phyloP scores from a whole-genome alignment of 2,329 filamentous ascomycete species.

The Epicoccum sorghinum region DNA sequence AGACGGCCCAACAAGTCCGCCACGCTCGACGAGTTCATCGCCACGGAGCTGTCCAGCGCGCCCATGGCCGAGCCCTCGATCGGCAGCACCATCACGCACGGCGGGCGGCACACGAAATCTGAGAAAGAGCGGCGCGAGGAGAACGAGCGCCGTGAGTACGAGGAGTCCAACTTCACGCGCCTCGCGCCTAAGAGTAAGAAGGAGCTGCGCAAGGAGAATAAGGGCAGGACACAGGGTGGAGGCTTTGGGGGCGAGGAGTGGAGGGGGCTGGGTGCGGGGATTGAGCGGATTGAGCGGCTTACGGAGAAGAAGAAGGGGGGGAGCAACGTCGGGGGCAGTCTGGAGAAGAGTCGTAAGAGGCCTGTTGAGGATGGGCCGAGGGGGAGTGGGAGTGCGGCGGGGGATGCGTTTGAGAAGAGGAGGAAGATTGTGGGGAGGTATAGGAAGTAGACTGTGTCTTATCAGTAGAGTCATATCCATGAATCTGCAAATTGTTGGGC shows the following conservation, averaged over 20 bases:
- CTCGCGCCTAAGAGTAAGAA: slow-evolving; percentile 89
- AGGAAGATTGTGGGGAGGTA: slow-evolving; percentile 45
- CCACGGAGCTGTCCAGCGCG: slow-evolving; percentile 79
- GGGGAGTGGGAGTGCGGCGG: slow-evolving; percentile 69
- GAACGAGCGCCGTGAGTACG: slow-evolving; percentile 80
- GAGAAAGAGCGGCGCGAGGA: slow-evolving; percentile 77
- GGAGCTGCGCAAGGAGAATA: slow-evolving; percentile 70
- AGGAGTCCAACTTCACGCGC: slow-evolving; percentile 90
- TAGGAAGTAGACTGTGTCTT: slow-evolving; percentile 20
- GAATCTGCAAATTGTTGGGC: too few relatives aligned
- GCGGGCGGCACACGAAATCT: slow-evolving; percentile 80
- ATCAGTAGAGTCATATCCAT: too few relatives aligned
- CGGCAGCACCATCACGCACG: slow-evolving; percentile 82
- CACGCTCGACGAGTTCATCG: slow-evolving; percentile 91
- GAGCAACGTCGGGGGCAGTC: slow-evolving; percentile 53
- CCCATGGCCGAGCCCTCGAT: slow-evolving; percentile 88
- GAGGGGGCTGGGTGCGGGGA: slow-evolving; percentile 80
- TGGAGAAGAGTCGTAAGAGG: slow-evolving; percentile 89
- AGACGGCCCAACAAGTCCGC: slow-evolving; percentile 74
- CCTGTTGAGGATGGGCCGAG: slow-evolving; percentile 73
- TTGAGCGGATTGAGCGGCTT: slow-evolving; percentile 83
- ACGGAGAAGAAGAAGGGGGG: slow-evolving; percentile 71
- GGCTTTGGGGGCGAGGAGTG: slow-evolving; percentile 92
- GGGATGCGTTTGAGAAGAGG: slow-evolving; percentile 69
- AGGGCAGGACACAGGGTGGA: slow-evolving; percentile 47